Evolutionary conservation across 2,329 filamentous ascomycete genomes (phyloP), one percentile per base, ranked within the genome.

Genomic region (Diaporthe ampelina): DNA sequence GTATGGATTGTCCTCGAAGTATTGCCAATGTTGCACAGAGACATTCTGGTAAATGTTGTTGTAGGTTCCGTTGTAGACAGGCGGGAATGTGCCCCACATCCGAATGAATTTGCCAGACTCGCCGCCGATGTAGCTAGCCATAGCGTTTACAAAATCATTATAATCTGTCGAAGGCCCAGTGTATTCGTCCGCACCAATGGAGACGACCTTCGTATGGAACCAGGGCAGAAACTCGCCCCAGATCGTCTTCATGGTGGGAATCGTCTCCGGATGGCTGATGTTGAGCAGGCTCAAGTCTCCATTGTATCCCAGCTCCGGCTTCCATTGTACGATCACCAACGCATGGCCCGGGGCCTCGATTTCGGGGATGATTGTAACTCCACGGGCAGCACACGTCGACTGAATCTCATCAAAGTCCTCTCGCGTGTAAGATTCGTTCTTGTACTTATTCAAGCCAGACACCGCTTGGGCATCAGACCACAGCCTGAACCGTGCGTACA

Each of bases 291-390:
- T 89, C 6, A 86, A 80, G 71, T 88, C 85, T 17, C 75, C 78
- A 3, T 81, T 79, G 15, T 90, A 81, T 0, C 85, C 89, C 21
- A 91, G 79, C 75, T 91, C 84, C 0, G 89, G 89, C 75, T 87
- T 89, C 89, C 90, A 91, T 77, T 91, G 89, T 0, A 87, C 87
- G 32, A 91, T 85, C 7, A 86, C 85, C 1, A 91, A 80, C 1
- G 87, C 86, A 75, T 92, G 90, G 0, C 89, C 90, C 0, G 90
- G 90, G 0, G 88, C 85, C 78, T 92, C 90, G 32, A 91, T 90
- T 78, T 91, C 90, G 0, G 90, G 89, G 5, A 91, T 83, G 1
- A 92, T 81, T 0, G 89, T 90, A 1, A 92, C 86, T 5, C 90
- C 90, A 6, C 89, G 84, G 0, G 84, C 80, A 0, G 86, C 89